phyloP scores from a whole-genome alignment of 2,329 filamentous ascomycete genomes.

The Plectosphaerella cucumerina region DNA sequence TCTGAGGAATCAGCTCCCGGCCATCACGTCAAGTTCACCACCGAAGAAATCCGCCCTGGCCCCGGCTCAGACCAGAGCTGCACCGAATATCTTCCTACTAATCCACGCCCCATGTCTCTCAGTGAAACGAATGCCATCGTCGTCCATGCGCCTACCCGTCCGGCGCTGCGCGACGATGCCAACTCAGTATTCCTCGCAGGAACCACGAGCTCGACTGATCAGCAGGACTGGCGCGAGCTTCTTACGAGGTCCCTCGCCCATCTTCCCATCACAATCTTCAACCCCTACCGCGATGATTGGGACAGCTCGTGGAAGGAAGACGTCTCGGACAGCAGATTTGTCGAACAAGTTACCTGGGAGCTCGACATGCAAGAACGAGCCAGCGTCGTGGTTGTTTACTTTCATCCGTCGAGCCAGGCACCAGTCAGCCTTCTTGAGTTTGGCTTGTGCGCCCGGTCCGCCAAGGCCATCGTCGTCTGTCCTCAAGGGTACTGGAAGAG shows the following conservation, averaged over 20 bases:
- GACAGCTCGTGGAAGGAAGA: slow-evolving; percentile 48
- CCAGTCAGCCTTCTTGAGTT: slow-evolving; percentile 59
- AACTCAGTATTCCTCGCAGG: slow-evolving; percentile 55
- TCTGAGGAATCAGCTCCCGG: no score
- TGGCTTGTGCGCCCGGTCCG: slow-evolving; percentile 42
- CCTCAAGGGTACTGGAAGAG: slow-evolving; percentile 48
- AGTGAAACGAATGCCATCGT: no score
- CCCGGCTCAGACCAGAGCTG: no score
- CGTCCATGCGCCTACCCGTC: no score
- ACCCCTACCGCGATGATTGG: slow-evolving; percentile 56
- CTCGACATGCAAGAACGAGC: slow-evolving; percentile 49
- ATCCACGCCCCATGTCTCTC: no score
- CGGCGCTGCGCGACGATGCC: background rate
- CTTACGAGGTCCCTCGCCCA: slow-evolving; percentile 36
- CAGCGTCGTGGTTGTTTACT: slow-evolving; percentile 52
- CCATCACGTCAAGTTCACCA: no score
- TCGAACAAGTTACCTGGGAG: slow-evolving; percentile 58
- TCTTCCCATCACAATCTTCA: slow-evolving; percentile 48
- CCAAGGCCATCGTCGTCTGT: slow-evolving; percentile 50
- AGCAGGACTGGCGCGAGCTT: slow-evolving; percentile 46
- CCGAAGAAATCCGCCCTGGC: no score
- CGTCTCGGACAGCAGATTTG: slow-evolving; percentile 39
- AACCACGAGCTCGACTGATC: slow-evolving; percentile 38
- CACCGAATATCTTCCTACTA: no score
- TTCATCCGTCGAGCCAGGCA: slow-evolving; percentile 46